Base-by-base conservation (phyloP, 495 filamentous ascomycete genomes). In the Symbiotaphrina buchneri region DNA sequence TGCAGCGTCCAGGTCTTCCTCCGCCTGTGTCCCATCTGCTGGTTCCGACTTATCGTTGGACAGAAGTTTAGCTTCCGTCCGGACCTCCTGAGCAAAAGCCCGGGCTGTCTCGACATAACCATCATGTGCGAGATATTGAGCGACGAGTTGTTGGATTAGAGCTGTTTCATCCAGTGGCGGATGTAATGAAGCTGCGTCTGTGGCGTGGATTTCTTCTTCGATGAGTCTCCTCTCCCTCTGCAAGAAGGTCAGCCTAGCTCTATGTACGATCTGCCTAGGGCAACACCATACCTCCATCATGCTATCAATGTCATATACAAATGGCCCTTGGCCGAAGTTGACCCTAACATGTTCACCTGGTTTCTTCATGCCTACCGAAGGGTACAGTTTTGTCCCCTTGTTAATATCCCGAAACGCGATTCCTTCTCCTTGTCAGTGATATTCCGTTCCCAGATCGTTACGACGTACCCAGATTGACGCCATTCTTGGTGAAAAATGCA, bases 401-500 rank as follows among this genome's bases (percentile, higher is more conserved):
- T n/a, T n/a, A 23, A 92, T 58, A 27, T 85, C 74, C 28, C 65
- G 61, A 44, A 95, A 94, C 6, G 87, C 85, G 39, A 61, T 65
- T 8, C 71, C 83, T 90, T 23, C 11, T 22, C 11, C 17, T 4
- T 22, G 10, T 32, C 15, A 11, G 3, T 6, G 11, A 22, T 2
- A 19, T 16, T 31, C 23, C n/a, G 10, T 18, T 10, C 21, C 10
- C 1, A 3, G 18, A 10, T 5, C 5, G 8, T 14, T 8, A 6
- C 10, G 15, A 48, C 64, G 20, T 65, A 82, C 85, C 71, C 38
- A 91, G 48, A 39, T 72, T 61, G 18, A 58, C 49, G 10, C 87
- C 87, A 47, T 99, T 95, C 52, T 84, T 93, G 0, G 87, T 99
- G 47, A 92, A 99, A 45, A 94, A 90, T 7, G 74, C 80, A 39